phyloP scores from a whole-genome alignment of 2,329 filamentous ascomycete genomes.

The Nothophaeocryptopus gaeumannii region DNA sequence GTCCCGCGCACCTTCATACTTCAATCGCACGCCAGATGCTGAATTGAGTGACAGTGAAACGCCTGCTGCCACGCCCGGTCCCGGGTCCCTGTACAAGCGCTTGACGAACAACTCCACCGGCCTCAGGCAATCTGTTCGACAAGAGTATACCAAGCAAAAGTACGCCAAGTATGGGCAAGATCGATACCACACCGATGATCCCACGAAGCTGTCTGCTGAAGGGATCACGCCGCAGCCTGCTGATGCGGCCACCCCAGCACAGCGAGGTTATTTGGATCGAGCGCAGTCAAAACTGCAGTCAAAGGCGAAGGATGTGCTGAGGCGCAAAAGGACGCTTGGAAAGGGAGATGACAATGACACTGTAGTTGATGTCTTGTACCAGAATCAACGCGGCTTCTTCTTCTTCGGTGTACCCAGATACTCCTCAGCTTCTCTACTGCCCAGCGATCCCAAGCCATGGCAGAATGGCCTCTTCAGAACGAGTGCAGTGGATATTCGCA shows the following conservation, averaged over 20 bases:
- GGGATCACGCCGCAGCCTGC: conserved; percentile 14
- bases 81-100: conserved; percentile 23
- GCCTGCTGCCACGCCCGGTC: conserved; percentile 14
- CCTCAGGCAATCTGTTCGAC: conserved; percentile 28
- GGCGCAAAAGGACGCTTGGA: conserved; percentile 32
- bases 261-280: conserved; percentile 31
- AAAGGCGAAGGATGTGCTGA: conserved; percentile 31
- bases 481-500: conserved; percentile 69
- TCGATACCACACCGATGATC: conserved; percentile 26
- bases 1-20: conserved; percentile 15
- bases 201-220: conserved; percentile 15
- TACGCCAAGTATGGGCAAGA: conserved; percentile 36
- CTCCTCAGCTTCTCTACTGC: conserved; percentile 77
- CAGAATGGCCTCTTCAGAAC: conserved; percentile 60
- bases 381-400: conserved; percentile 90
- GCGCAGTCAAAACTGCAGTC: conserved; percentile 23
- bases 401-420: conserved; percentile 89
- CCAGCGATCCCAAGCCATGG: conserved; percentile 84
- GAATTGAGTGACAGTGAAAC: conserved; percentile 32
- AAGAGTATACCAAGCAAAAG: conserved; percentile 35
- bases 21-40: conserved; percentile 20
- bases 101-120: conserved; percentile 29
- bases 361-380: conserved; percentile 84
- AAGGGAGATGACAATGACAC: conserved; percentile 38
- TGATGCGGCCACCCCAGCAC: conserved; percentile 20